Evolutionary conservation across 257 asterid genomes (phyloP), one percentile per base, ranked within the genome.

Genomic region (Nicotiana benthamiana): DNA sequence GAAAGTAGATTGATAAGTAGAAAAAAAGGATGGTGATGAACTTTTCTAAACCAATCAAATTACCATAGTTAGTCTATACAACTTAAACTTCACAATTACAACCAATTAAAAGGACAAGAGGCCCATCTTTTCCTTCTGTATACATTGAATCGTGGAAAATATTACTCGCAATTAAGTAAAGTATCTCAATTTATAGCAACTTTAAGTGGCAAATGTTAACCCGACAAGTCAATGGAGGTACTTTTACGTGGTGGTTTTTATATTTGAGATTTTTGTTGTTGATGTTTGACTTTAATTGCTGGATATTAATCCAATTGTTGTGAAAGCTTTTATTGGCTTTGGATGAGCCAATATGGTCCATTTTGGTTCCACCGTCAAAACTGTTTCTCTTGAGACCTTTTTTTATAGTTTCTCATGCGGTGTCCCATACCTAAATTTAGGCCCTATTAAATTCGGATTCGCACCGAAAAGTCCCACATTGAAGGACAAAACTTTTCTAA

Each of bases 401-500:
- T 32, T 32, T 1, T 1, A 1, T 10, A 6, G 36, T 4, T 32
- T 32, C 2, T 0, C 6, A 32, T 0, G 0, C 0, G 36, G 6
- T 32, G 36, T 28, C 32, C 36, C 6, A 6, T 32, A 32, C 36
- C 3, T 11, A 2, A 0, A 12, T 10, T 11, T 1, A 2, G 2
- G 10, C 46, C 2, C 10, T 0, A 36, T 0, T 36, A 36, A 36
- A 7, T 36, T 1, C 9, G 10, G 1, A 7, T 36, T 36, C 46
- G 2, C 46, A 0, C 2, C 46, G 10, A 0, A 1, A 34, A 34
- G 9, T 34, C 10, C 0, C 1, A 36, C 10, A 7, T 36, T 36
- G 1, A 2, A 1, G 10, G 0, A 0, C 9, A 36, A 7, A 7
- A 0, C 2, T 7, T 1, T 36, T 0, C 46, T 36, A 36, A 7